Conservation (phyloP, 2,329 filamentous ascomycete genomes). For the Diaporthe vaccinii region DNA sequence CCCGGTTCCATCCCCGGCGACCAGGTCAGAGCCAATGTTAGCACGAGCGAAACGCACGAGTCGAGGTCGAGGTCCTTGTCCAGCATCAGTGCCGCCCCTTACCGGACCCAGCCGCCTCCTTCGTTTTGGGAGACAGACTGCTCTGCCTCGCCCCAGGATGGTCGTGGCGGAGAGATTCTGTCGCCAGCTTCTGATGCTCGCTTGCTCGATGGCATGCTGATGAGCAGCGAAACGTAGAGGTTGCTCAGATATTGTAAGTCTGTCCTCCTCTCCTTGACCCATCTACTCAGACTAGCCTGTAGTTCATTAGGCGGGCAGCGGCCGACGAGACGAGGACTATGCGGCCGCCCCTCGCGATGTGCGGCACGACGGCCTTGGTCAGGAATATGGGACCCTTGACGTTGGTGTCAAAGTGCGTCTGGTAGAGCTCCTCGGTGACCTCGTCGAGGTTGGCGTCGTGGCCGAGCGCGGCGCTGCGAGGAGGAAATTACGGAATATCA, state of each 20-base stretch:
- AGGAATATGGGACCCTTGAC: not conserved
- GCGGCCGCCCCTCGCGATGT: not conserved
- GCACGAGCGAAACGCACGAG: not conserved
- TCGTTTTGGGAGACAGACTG: not conserved
- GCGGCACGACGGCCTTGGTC: not conserved
- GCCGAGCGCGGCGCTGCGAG: not conserved
- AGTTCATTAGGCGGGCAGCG: not conserved
- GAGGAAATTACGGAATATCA: not conserved
- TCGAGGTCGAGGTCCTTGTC: not conserved
- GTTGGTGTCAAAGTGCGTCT: constrained; percentile 7
- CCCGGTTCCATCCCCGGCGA: not conserved
- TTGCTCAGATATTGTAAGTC: not conserved
- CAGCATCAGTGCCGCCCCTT: not conserved
- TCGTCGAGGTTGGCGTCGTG: constrained; percentile 6
- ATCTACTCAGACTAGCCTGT: not conserved
- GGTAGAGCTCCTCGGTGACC: not conserved
- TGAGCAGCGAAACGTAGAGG: constrained; percentile 2
- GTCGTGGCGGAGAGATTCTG: not conserved
- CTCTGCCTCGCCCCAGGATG: not conserved
- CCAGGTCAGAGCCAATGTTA: not conserved
- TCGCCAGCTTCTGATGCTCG: not conserved
- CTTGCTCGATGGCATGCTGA: not conserved
- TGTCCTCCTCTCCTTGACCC: not conserved
- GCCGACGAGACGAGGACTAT: constrained; percentile 1
- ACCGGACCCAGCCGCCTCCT: not conserved